Evolutionary conservation across 1,284 basidiomycete genomes (phyloP).

Genomic region (Puccinia polysora): DNA sequence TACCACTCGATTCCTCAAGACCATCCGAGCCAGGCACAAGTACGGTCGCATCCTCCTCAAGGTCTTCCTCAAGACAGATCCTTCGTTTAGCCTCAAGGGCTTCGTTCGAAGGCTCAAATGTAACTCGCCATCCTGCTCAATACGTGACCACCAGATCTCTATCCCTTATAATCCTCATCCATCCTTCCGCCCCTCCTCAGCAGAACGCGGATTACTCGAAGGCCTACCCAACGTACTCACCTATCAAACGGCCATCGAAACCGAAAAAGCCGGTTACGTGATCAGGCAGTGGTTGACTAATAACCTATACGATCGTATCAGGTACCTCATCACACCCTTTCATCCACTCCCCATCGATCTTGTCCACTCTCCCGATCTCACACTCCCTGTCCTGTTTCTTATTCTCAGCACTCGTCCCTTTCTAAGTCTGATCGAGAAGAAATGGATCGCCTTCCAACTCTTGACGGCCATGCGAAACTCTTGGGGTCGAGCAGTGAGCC

Average conservation of each 20-base stretch:
- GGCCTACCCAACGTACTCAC: conserved; percentile 84
- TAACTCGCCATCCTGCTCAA: conserved; percentile 51
- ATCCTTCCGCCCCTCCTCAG: conserved; percentile 34
- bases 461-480: conserved; percentile 78
- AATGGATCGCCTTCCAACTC: conserved; percentile 95
- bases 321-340: conserved; percentile 58
- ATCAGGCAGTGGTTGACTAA: conserved; percentile 91
- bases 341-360: not conserved
- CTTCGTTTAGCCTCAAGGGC: conserved; percentile 63
- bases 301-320: conserved; percentile 94
- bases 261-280: conserved; percentile 91
- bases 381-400: not conserved
- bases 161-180: not conserved
- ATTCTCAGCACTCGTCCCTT: conserved; percentile 82
- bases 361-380: not conserved
- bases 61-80: conserved; percentile 76
- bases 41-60: conserved; percentile 71
- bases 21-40: conserved; percentile 70
- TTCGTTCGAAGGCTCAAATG: conserved; percentile 68
- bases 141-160: not conserved
- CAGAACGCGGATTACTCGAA: conserved; percentile 72
- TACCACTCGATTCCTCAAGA: conserved; percentile 90
- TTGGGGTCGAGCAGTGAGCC: conserved; percentile 62
- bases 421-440: conserved; percentile 84
- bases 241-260: conserved; percentile 87